These are phyloP conservation scores for Alternaria postmessia DNA, from an alignment of 2,329 filamentous ascomycete species.

Conservation along the genomic window DNA sequence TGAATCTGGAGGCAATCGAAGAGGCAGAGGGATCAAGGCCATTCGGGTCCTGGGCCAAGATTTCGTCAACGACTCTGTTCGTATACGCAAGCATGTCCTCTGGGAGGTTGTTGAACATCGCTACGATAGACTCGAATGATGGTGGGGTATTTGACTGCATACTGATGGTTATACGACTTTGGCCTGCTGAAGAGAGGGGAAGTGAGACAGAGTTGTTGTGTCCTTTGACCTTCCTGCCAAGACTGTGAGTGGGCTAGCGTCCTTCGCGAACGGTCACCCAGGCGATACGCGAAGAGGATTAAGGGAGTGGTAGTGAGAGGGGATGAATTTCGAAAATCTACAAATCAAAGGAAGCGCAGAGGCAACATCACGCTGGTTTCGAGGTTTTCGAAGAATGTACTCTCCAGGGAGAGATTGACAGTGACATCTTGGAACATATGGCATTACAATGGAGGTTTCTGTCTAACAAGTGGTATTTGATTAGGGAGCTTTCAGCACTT, in stretches of 20 bases:
- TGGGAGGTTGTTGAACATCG: neutral
- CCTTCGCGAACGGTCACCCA: neutral
- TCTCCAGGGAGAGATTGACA: neutral
- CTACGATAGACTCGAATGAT: neutral
- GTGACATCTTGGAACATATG: neutral
- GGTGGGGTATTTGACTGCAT: neutral
- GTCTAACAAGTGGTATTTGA: no score
- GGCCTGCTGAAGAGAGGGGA: neutral
- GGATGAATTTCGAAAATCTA: neutral
- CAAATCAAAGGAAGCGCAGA: neutral
- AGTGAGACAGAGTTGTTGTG: conserved; percentile 2
- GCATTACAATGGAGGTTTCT: neutral
- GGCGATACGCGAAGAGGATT: neutral
- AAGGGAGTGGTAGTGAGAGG: neutral
- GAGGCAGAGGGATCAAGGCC: neutral
- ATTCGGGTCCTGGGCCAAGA: neutral
- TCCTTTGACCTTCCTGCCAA: neutral
- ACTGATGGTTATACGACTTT: neutral
- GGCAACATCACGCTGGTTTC: neutral
- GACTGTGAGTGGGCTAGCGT: conserved; percentile 1
- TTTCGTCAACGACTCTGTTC: accelerated
- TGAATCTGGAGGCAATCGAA: neutral
- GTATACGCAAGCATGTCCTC: neutral
- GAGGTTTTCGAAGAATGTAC: neutral
- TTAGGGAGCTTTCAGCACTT: neutral